A percentile compares a stretch with the other conserved stretches of the same genome.
These are phyloP conservation scores for Inonotus obliquus DNA, from an alignment of 1,284 basidiomycete species.

Conservation along the genomic window DNA sequence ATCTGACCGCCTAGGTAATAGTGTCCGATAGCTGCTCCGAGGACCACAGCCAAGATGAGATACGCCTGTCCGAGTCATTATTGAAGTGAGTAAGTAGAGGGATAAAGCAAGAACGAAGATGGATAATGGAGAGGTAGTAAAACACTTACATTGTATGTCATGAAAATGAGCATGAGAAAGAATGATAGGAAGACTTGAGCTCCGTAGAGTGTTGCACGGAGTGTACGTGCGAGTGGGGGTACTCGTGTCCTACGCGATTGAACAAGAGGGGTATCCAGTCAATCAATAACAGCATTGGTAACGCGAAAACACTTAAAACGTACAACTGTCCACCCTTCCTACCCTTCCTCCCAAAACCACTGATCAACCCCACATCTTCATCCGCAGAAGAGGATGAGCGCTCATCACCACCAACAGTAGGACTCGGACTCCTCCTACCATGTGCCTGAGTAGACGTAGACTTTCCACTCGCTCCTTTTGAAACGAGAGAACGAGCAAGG, in stretches of 20 bases:
- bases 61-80: conserved; percentile 58
- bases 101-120: neutral
- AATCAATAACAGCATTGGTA: no score
- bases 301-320: neutral
- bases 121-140: neutral
- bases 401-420: conserved; percentile 19
- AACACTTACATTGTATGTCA: conserved; percentile 77
- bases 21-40: conserved; percentile 69
- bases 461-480: conserved; percentile 28
- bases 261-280: neutral
- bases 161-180: conserved; percentile 85
- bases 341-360: conserved; percentile 38
- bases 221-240: conserved; percentile 44
- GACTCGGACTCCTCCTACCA: conserved; percentile 37
- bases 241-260: conserved; percentile 38
- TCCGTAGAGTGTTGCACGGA: conserved; percentile 64
- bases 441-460: conserved; percentile 24
- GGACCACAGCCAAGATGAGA: conserved; percentile 66
- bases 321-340: conserved; percentile 14
- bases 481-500: conserved; percentile 44
- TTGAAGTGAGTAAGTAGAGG: no score
- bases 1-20: conserved; percentile 61
- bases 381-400: conserved; percentile 30
- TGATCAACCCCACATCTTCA: conserved; percentile 53
- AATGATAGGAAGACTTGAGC: conserved; percentile 67